Evolutionary conservation across 1,284 basidiomycete genomes (phyloP), one percentile per base, ranked within the genome.

Genomic region (Rhodotorula glutinis): DNA sequence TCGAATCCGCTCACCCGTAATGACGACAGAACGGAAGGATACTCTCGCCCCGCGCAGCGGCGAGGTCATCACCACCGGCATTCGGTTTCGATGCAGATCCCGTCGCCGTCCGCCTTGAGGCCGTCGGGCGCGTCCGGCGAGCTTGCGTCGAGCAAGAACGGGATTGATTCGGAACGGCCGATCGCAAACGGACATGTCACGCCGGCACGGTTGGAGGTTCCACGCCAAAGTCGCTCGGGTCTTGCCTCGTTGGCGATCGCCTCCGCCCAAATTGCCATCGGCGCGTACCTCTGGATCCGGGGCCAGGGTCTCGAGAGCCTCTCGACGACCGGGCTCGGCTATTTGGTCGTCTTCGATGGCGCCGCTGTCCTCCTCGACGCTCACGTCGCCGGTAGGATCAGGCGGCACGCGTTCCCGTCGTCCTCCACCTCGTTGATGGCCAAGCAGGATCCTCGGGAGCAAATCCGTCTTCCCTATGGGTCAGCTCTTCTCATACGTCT

Each of bases 311-410:
- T 86, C 38, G 94, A 94, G 23, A 93, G 91, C 57, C 81, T 97
- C 33, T 84, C 89, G 3, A 87, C 90, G 63, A 94, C 93, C 0
- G 95, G 92, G 0, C 79, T 98, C 21, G 95, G 95, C 0, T 98
- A 98, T 77, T 89, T 96, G 83, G 86, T 96, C 40, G 92, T 98
- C 1, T 98, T 98, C 76, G 95, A 98, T 77, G 86, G 74, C 3
- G 25, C 76, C 29, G 73, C 91, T 0, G 80, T 81, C 29, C 78
- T 88, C 3, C 74, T 87, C 21, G 85, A 85, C 11, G 79, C 75
- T n/a, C 19, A 43, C 2, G 47, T 38, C 23, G 57, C 38, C 25
- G n/a, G 49, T 33, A 38, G 27, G 27, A 14, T 33, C 30, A 23
- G 25, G 40, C 51, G 54, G 61, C 54, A 44, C 23, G 59, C 62